Evolutionary conservation across 202 grass and related monocot species (phyloP), one percentile per base, ranked within the genome.

Genomic region (Saccharum hybrid): DNA sequence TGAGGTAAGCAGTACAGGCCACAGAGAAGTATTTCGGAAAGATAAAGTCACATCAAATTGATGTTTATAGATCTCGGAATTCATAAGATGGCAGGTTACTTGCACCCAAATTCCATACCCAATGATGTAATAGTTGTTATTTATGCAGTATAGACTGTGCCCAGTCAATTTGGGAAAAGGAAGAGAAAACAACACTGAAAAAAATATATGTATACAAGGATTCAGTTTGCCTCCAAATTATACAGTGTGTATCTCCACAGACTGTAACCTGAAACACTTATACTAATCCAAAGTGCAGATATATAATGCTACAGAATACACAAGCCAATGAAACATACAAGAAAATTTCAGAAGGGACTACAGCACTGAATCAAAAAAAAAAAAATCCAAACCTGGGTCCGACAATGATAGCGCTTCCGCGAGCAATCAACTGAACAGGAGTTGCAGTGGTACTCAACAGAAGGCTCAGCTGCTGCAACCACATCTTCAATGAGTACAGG

Each of bases 341-440:
- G 4, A 33, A 80, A 77, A 62, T 68, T 51, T 81, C 52, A 81
- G 28, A 31, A 64, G 23, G 51, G 16, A 42, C 14, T 52, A 38
- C 39, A 74, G 19, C 33, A 81, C 28, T 60, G 48, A 81, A 83
- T 83, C 41, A 26, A 26, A 26, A 81, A 46, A 82, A 66, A 15
- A 82, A 66, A 15, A 82, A 7, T n/a, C 33, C 75, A 83, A 80
- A 99, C 96, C 93, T 99, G 96, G 15, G 86, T 99, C 28, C 91
- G 89, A 74, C 96, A 99, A 82, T 99, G 96, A 66, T 89, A 99
- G 21, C 96, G 91, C 66, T 94, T 96, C 71, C 86, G 86, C 37
- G 96, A 99, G 76, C 96, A 99, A 94, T 99, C 96, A 89, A 89
- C 96, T 71, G 93, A 91, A 63, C 96, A 99, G 8, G 93, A 99